Base-by-base conservation (phyloP, 441 rosid genomes). In the Pelargonium cotyledonis region DNA sequence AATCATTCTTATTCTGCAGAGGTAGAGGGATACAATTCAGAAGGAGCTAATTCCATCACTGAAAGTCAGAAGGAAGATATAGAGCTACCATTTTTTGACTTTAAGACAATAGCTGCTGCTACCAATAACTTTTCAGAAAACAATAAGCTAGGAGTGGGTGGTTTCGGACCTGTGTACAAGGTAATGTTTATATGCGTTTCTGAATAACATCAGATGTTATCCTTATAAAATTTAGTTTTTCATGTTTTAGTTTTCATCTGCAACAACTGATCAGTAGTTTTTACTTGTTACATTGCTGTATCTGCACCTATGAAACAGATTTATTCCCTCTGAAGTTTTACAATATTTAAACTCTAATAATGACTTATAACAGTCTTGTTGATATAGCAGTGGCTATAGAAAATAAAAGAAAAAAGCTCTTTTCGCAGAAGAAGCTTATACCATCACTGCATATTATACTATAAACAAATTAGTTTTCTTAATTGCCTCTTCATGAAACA, bases 131-230 rank as follows among this genome's bases (percentile, higher is more conserved):
- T 81, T 72, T 79, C 83, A 7, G 16, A 44, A 0, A 19, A 70
- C 63, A 77, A 81, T 16, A 83, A 83, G 77, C 69, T 83, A 8
- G 85, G 83, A 72, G 85, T 75, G 71, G 81, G 85, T 47, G 81
- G 82, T 19, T 83, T 68, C 49, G 82, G 84, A 61, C 81, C 80
- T 8, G 83, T 75, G 0, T 79, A 70, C 66, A 76, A 68, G 77
- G 83, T 73, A 67, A 69, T 53, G 16, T 5, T 53, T 15, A n/a
- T 1, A n/a, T 51, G 58, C 18, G 15, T 14, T 14, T 1, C 6
- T n/a, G 18, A 51, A 14, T 15, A 51, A 51, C 58, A 51, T 4
- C 0, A 7, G 3, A 14, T 5, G 5, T 51, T 51, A n/a, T n/a
- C 58, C 40, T 35, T 35, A 35, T 35, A 35, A 35, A 35, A 35